phyloP scores from a whole-genome alignment of 2,329 filamentous ascomycete species.

The Phaeosphaeria sp. region DNA sequence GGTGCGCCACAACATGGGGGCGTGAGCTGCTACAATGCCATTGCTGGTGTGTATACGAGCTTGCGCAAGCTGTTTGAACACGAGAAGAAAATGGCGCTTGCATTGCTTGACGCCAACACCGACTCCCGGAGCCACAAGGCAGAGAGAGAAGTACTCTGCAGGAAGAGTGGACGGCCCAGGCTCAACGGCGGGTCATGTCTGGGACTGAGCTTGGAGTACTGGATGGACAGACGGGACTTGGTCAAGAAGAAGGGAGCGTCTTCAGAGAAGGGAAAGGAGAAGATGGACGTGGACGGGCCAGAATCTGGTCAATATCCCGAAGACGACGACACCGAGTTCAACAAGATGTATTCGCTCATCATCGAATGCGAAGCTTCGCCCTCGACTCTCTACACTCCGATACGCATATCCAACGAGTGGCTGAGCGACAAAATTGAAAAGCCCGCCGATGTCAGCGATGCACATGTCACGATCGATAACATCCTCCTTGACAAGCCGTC shows the following conservation, averaged over 20 bases:
- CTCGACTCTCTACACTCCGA: constrained; percentile 61
- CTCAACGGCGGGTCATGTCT: constrained; percentile 74
- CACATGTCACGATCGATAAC: constrained; percentile 45
- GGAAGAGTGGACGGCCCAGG: constrained; percentile 71
- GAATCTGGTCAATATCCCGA: constrained; percentile 28
- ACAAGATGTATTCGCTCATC: constrained; percentile 69
- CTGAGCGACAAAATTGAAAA: constrained; percentile 73
- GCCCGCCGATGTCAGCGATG: constrained; percentile 46
- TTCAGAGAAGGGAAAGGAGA: constrained; percentile 46
- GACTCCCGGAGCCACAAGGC: constrained; percentile 56
- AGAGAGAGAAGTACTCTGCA: constrained; percentile 69
- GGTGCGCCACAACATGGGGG: constrained; percentile 65
- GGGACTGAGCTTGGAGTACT: constrained; percentile 78
- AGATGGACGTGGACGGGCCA: constrained; percentile 44
- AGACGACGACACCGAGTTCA: constrained; percentile 49
- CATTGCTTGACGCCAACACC: constrained; percentile 44
- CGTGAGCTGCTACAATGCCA: constrained; percentile 78
- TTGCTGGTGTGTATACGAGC: constrained; percentile 75
- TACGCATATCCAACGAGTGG: constrained; percentile 77
- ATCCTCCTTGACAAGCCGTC: constrained; percentile 53
- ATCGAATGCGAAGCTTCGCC: constrained; percentile 67
- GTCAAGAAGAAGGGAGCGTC: constrained; percentile 21
- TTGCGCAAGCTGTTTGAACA: constrained; percentile 73
- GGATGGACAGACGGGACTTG: constrained; percentile 68
- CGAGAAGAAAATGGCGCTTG: constrained; percentile 62